Evolutionary conservation across 768 basidiomycete genomes (phyloP).

Genomic region (Scleroderma citrinum): DNA sequence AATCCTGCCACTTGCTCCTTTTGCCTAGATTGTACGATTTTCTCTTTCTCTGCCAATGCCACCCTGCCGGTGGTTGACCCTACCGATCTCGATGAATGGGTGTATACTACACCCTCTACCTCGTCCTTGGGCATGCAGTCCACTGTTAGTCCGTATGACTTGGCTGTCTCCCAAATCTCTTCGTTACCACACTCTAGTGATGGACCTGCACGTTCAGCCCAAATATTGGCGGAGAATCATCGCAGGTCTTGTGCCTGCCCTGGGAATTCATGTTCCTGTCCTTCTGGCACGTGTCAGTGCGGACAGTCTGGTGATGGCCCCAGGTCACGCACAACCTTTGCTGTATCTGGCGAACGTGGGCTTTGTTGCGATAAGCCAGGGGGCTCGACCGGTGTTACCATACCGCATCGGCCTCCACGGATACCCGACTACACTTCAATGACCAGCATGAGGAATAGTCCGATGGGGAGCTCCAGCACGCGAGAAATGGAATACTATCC

Average conservation of each 20-base stretch:
- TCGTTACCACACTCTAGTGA: slow-evolving; percentile 8
- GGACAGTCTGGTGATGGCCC: slow-evolving; percentile 17
- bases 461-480: slow-evolving; percentile 17
- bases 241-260: slow-evolving; percentile 33
- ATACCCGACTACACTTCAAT: slow-evolving; percentile 30
- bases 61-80: slow-evolving; percentile 37
- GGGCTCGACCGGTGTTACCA: slow-evolving; percentile 4
- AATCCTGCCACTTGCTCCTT: slow-evolving; percentile 36
- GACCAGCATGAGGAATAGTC: slow-evolving; percentile 25
- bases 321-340: slow-evolving; percentile 21
- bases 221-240: slow-evolving; percentile 19
- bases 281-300: slow-evolving; percentile 27
- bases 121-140: slow-evolving; percentile 16
- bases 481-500: slow-evolving; percentile 17
- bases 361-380: slow-evolving; percentile 13
- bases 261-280: slow-evolving; percentile 27
- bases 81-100: slow-evolving; percentile 57
- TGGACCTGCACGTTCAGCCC: slow-evolving; percentile 8
- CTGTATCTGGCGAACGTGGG: slow-evolving; percentile 32
- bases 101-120: too few relatives aligned
- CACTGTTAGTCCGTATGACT: slow-evolving; percentile 27
- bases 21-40: slow-evolving; percentile 62
- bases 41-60: slow-evolving; percentile 40
- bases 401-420: slow-evolving; percentile 16
- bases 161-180: slow-evolving; percentile 15